Evolutionary conservation across 2,329 filamentous ascomycete species (phyloP).

Genomic region (Capronia americana): DNA sequence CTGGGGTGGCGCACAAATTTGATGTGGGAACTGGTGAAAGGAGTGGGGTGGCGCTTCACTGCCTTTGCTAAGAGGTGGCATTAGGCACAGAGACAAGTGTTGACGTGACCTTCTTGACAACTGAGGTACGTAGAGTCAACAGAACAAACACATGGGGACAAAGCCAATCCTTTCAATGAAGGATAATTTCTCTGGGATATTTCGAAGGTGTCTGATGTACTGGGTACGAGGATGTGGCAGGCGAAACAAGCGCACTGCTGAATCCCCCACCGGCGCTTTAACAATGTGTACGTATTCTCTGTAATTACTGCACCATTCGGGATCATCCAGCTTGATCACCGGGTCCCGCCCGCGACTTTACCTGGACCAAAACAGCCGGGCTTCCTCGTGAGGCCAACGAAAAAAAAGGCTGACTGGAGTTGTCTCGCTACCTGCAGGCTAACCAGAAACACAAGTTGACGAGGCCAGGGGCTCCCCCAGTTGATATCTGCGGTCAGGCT

Average conservation of each 20-base stretch:
- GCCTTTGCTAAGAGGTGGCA: not conserved
- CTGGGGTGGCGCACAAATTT: slow-evolving; percentile 11
- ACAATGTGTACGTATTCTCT: not conserved
- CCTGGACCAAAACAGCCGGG: slow-evolving; percentile 7
- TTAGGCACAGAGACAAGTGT: not conserved
- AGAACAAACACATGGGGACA: not conserved
- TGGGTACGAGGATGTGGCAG: not conserved
- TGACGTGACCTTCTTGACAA: not conserved
- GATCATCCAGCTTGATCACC: slow-evolving; percentile 3
- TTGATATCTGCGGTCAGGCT: slow-evolving; percentile 8
- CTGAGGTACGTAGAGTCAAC: not conserved
- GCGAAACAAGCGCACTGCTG: not conserved
- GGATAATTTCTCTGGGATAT: not conserved
- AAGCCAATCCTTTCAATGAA: not conserved
- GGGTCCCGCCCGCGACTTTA: slow-evolving; percentile 3
- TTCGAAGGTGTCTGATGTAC: not conserved
- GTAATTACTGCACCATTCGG: not conserved
- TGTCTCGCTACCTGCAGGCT: slow-evolving; percentile 11
- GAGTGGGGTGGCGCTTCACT: slow-evolving; percentile 1
- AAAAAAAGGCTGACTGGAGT: slow-evolving; percentile 16
- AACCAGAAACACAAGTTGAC: slow-evolving; percentile 12
- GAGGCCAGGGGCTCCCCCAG: slow-evolving; percentile 18
- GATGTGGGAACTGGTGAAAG: slow-evolving; percentile 6
- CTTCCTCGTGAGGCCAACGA: not conserved
- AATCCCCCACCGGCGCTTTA: not conserved